Evolutionary conservation across 441 rosid species (phyloP), one percentile per base, ranked within the genome.

Genomic region (Populus hybrid): DNA sequence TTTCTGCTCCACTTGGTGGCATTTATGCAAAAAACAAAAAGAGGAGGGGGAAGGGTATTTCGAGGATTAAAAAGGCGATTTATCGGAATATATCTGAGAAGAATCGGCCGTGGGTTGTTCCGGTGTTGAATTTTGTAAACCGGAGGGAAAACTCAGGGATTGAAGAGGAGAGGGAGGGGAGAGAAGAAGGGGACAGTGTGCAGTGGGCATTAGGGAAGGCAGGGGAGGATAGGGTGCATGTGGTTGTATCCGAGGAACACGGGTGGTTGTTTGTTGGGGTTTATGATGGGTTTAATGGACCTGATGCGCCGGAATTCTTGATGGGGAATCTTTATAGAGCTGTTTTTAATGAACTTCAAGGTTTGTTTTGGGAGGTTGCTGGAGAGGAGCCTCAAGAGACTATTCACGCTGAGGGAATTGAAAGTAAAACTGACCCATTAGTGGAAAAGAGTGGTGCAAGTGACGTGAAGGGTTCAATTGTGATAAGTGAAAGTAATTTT

Each of bases 151-250:
- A 77, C 80, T 78, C 81, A 24, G 72, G 67, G 7, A 30, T 77
- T 0, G 86, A 78, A 24, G 84, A 72, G 79, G 88, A 80, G 69
- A 70, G 75, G 71, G 75, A 75, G 65, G 99, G 97, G 46, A 93
- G 99, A 98, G 20, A 98, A 91, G 88, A 71, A 40, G 64, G 76
- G 67, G 82, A 78, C 18, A 88, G 88, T 78, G 93, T 95, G 66
- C 95, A 95, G 85, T 95, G 99, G 99, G 98, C 97, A 76, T 79
- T 92, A 79, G 99, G 97, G 42, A 95, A 95, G 85, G 98, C 99
- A 1, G 99, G 99, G 16, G 99, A 95, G 88, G 99, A 95, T 68
- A 89, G 98, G 73, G 99, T 95, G 30, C 99, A 95, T 64, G 93
- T 95, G 75, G 99, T 94, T 38, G 95, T 95, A 70, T 93, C 97